These are phyloP conservation scores for Sporothrix pseudoabietina DNA, from an alignment of 2,329 filamentous ascomycete species.

Conservation along the genomic window DNA sequence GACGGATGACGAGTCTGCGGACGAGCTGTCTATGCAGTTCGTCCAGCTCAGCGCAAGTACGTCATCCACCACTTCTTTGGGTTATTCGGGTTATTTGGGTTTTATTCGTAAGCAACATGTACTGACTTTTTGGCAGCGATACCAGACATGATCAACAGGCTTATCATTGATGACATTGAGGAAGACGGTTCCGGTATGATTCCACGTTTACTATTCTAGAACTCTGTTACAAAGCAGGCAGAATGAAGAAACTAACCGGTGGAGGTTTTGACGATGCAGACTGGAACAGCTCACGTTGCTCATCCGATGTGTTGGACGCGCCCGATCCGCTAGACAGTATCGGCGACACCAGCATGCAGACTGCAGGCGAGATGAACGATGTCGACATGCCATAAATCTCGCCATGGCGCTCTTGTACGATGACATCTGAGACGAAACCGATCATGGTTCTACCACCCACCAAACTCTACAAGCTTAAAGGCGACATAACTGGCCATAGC, in stretches of 20 bases:
- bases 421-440: neutral
- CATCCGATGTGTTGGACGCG: conserved; percentile 35
- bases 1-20: conserved; percentile 34
- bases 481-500: no score
- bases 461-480: neutral
- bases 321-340: conserved; percentile 58
- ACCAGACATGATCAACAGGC: conserved; percentile 52
- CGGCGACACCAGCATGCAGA: conserved; percentile 50
- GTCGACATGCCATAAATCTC: conserved; percentile 31
- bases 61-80: neutral
- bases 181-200: conserved; percentile 63
- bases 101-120: conserved; percentile 40
- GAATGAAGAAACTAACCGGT: conserved; percentile 14
- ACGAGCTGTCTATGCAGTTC: conserved; percentile 42
- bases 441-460: neutral
- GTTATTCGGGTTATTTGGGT: neutral
- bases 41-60: conserved; percentile 44
- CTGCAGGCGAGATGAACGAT: conserved; percentile 45
- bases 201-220: conserved; percentile 7
- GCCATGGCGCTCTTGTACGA: neutral
- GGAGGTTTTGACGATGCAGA: conserved; percentile 44
- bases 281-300: conserved; percentile 58
- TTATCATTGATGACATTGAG: conserved; percentile 61
- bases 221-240: neutral
- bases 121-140: conserved; percentile 42